Conservation (phyloP, 73 alveolate species). For the Halteria grandinella region DNA sequence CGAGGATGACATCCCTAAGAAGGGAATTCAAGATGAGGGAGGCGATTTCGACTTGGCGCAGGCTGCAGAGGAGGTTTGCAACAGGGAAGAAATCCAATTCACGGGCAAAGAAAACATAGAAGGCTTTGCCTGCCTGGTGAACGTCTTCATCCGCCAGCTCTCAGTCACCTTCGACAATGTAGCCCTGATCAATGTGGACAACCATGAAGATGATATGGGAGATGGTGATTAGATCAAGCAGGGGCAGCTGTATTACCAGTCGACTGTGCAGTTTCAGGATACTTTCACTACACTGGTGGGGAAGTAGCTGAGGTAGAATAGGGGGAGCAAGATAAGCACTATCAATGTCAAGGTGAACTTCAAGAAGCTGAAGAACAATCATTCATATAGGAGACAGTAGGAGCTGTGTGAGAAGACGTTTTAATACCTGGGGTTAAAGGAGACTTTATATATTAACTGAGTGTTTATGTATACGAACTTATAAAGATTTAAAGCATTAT, state of each 20-base stretch:
- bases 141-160: slow-evolving; percentile 10
- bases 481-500: too few relatives aligned
- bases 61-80: slow-evolving; percentile 24
- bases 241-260: slow-evolving; percentile 15
- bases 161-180: neutral
- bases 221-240: neutral
- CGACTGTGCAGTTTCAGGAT: slow-evolving; percentile 31
- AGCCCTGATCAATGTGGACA: slow-evolving; percentile 38
- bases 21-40: neutral
- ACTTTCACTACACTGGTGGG: slow-evolving; percentile 29
- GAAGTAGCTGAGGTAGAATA: too few relatives aligned
- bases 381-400: too few relatives aligned
- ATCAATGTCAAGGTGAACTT: too few relatives aligned
- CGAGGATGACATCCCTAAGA: slow-evolving; percentile 1
- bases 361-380: too few relatives aligned
- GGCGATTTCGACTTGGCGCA: too few relatives aligned
- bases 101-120: slow-evolving; percentile 44
- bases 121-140: slow-evolving; percentile 24
- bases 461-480: too few relatives aligned
- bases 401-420: too few relatives aligned
- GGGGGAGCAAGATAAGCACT: too few relatives aligned
- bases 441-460: too few relatives aligned
- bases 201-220: neutral
- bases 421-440: too few relatives aligned
- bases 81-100: slow-evolving; percentile 24